phyloP scores from a whole-genome alignment of 495 filamentous ascomycete genomes.

The Penicillium pancosmium region DNA sequence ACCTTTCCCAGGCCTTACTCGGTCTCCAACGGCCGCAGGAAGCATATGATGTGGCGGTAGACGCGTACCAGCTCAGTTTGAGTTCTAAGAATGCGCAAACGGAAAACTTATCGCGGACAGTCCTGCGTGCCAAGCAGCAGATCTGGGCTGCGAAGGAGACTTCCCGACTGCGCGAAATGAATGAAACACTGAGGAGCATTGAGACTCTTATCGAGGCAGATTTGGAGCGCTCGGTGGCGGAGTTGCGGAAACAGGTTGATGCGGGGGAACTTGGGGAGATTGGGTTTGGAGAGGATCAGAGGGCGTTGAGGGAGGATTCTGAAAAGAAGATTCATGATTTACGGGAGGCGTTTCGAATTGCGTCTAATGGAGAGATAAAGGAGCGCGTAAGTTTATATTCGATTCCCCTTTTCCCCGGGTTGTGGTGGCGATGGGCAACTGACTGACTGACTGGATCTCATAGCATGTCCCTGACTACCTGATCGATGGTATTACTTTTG shows the following conservation, averaged over 20 bases:
- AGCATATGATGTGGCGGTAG: slow-evolving; percentile 69
- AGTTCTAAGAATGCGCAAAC: slow-evolving; percentile 60
- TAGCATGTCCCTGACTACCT: slow-evolving; percentile 82
- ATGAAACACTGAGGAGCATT: slow-evolving; percentile 47
- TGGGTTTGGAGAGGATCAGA: slow-evolving; percentile 45
- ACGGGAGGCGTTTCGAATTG: slow-evolving; percentile 45
- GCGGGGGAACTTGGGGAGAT: slow-evolving; percentile 51
- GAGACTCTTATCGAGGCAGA: slow-evolving; percentile 55
- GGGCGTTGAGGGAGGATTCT: slow-evolving; percentile 47
- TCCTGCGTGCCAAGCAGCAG: slow-evolving; percentile 79
- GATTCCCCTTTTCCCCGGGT: background rate
- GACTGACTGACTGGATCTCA: slow-evolving; percentile 13
- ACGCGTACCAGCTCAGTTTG: slow-evolving; percentile 74
- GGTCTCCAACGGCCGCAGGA: slow-evolving; percentile 72
- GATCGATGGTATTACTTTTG: slow-evolving; percentile 88
- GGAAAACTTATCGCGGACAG: slow-evolving; percentile 63
- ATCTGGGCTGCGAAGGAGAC: slow-evolving; percentile 51
- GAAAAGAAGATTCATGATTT: slow-evolving; percentile 54
- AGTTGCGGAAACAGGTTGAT: slow-evolving; percentile 44
- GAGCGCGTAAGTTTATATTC: slow-evolving; percentile 52
- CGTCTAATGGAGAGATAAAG: slow-evolving; percentile 61
- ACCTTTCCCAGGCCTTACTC: slow-evolving; percentile 83
- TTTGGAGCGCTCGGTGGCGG: slow-evolving; percentile 58
- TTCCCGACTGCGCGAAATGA: slow-evolving; percentile 48
- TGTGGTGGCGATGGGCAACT: background rate